Conservation (phyloP, 495 filamentous ascomycete genomes). For the Penicillium cosmopolitanum region DNA sequence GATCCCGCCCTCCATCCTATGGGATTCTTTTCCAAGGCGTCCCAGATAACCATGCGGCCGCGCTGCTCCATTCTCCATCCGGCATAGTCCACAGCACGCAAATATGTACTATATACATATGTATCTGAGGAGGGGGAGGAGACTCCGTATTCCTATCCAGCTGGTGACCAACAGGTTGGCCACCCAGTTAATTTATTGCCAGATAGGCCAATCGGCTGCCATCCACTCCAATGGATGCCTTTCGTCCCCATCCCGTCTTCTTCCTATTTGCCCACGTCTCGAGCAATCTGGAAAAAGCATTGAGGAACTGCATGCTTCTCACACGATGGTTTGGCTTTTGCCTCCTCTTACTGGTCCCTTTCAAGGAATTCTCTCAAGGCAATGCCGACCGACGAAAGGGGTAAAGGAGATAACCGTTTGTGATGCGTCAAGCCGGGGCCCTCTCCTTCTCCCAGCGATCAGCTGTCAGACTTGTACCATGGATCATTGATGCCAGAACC, state of each 20-base stretch:
- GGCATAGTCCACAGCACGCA: neutral
- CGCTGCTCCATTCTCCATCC: conserved; percentile 1
- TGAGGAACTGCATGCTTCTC: neutral
- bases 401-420: neutral
- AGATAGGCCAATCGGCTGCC: conserved; percentile 8
- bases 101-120: no score
- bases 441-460: neutral
- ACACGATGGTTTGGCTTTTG: neutral
- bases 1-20: neutral
- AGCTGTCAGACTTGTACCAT: conserved; percentile 7
- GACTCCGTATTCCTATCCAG: conserved; percentile 1
- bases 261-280: conserved; percentile 6
- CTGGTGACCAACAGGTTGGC: neutral
- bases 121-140: neutral
- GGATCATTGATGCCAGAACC: conserved; percentile 13
- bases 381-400: conserved; percentile 1
- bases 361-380: neutral
- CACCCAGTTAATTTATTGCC: neutral
- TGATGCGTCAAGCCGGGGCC: neutral
- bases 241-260: neutral
- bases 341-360: neutral
- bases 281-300: neutral
- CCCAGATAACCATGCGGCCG: conserved; percentile 1
- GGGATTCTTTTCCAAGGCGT: neutral
- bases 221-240: neutral